Evolutionary conservation across 192 early-diverging fungal genomes (phyloP), one percentile per base, ranked within the genome.

Genomic region (Ramicandelaber brevisporus): DNA sequence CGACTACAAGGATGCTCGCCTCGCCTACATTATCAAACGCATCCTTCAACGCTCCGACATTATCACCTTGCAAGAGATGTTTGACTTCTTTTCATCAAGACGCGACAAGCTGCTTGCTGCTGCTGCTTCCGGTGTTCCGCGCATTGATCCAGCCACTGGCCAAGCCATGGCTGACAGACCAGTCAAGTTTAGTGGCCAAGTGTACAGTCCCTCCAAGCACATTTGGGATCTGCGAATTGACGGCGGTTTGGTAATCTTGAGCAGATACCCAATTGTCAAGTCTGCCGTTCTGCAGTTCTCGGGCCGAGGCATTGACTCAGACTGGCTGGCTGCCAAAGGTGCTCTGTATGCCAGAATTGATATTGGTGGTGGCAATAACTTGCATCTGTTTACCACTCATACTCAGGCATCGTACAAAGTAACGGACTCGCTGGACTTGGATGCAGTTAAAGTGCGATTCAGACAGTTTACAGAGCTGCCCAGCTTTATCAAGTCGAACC

Each of bases 301-400:
- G n/a, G n/a, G n/a, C n/a, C 43, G 67, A 0, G 79, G 78, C 2
- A 50, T 61, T 12, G 53, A 73, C 12, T 63, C 59, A 19, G 79
- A 83, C 49, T 74, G 73, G 63, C 38, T 74, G 18, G 43, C 65
- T 2, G 48, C 61, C 16, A 83, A 84, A 52, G 81, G 81, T 7
- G 79, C 63, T 0, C 29, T 83, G 10, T 75, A 83, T 39, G 72
- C 75, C 14, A 59, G 64, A 34, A 63, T 83, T n/a, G 54, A 48
- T 17, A 30, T 75, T 10, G n/a, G n/a, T n/a, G 34, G 32, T 3
- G 5, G 10, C 6, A 14, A 31, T 11, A 4, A 18, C 5, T 33
- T 74, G 19, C 70, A 81, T 39, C 19, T 83, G 14, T 79, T 79
- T 44, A 81, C 64, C 5, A 86, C 81, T 9, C 79, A 86, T 36